Base-by-base conservation (phyloP, 148 eudicot species). In the Beta vulgaris region DNA sequence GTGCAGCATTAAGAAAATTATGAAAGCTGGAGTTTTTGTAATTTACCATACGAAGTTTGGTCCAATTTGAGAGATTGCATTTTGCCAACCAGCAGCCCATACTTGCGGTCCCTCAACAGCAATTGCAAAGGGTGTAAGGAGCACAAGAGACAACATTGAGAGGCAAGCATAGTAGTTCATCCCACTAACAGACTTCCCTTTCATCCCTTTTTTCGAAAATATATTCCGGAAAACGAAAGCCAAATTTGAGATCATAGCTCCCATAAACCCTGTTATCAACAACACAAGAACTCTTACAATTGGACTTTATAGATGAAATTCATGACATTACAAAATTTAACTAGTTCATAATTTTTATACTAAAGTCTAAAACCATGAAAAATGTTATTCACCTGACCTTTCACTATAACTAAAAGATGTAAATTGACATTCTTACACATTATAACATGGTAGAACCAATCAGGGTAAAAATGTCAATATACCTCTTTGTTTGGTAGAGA, bases 141-240 rank as follows among this genome's bases (percentile, higher is more conserved):
- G 58, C 82, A 85, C 49, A 10, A 89, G 83, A 48, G 92, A 89
- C 76, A 89, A 3, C 77, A 89, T 89, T 15, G 92, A 89, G 57
- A 89, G 81, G 59, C 92, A 89, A 43, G 90, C 92, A 64, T 89
- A 89, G 87, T 89, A 89, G 78, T 89, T 89, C 92, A 89, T 87
- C 82, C 92, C 92, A 65, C 92, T 85, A 54, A 89, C 85, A 57
- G 88, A 84, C 76, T 85, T 87, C 39, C 92, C 92, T 26, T 77
- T 89, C 92, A 89, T 89, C 62, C 92, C 92, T 79, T 80, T 89
- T 85, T 89, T 89, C 0, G 92, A 89, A 78, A 89, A 89, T 26
- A 89, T 89, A 77, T 89, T 89, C 43, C 90, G 88, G n/a, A 89
- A 85, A 72, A 89, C 92, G 71, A 89, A 89, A 28, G 92, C 92